A percentile compares a stretch with the other conserved stretches of the same genome.
Evolutionary conservation across 202 grass and related monocot genomes (phyloP).

Genomic region (Digitaria exilis): DNA sequence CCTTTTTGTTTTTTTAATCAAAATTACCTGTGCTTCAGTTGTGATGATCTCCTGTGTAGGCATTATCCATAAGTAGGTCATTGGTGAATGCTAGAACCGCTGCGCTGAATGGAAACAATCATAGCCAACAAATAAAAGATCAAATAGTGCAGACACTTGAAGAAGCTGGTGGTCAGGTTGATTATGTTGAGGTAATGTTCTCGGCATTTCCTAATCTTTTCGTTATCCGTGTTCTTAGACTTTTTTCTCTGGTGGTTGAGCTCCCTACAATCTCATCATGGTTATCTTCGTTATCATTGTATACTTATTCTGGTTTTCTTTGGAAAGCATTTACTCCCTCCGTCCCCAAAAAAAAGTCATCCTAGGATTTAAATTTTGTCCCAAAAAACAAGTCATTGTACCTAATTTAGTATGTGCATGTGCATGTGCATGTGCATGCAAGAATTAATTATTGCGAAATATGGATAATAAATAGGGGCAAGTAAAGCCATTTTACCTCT

Average conservation of each 20-base stretch:
- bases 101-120: slow-evolving; percentile 46
- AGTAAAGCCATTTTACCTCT: no score
- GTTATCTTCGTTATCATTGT: background rate
- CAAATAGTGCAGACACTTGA: slow-evolving; percentile 53
- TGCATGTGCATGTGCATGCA: no score
- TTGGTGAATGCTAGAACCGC: slow-evolving; percentile 64
- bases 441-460: no score
- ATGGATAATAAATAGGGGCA: no score
- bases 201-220: background rate
- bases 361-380: no score
- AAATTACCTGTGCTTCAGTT: background rate
- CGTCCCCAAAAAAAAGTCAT: no score
- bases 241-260: background rate
- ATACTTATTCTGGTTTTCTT: background rate
- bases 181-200: slow-evolving; percentile 84
- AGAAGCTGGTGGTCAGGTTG: slow-evolving; percentile 69
- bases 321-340: no score
- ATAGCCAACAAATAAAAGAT: slow-evolving; percentile 63
- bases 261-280: background rate
- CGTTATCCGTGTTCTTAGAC: background rate
- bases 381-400: no score
- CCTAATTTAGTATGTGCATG: no score
- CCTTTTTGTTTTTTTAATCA: background rate
- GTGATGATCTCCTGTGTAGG: slow-evolving; percentile 49
- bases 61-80: slow-evolving; percentile 69